Conservation (phyloP, 306 rosid genomes). For the Ormosia semicastrata region DNA sequence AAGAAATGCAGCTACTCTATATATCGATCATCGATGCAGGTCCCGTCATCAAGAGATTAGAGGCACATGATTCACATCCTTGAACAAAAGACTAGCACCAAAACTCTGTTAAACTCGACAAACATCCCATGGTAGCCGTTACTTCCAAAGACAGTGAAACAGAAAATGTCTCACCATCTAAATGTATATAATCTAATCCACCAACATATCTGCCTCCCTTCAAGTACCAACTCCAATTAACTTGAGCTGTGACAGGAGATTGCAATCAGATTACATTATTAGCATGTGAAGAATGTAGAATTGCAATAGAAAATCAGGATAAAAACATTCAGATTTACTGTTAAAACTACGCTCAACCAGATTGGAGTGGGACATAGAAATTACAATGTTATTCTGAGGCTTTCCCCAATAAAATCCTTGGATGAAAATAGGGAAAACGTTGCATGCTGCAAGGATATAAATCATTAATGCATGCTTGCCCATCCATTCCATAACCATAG, state of each 20-base stretch:
- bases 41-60: slow-evolving; percentile 15
- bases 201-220: slow-evolving; percentile 12
- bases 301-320: neutral
- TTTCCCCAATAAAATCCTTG: slow-evolving; percentile 81
- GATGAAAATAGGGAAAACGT: slow-evolving; percentile 72
- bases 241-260: slow-evolving; percentile 45
- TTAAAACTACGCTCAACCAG: neutral
- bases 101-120: neutral
- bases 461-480: slow-evolving; percentile 90
- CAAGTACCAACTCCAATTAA: slow-evolving; percentile 61
- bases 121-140: neutral
- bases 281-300: neutral
- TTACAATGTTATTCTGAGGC: slow-evolving; percentile 85
- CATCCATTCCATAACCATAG: slow-evolving; percentile 76
- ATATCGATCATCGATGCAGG: slow-evolving; percentile 33
- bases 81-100: slow-evolving; percentile 19
- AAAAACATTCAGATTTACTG: neutral
- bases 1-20: slow-evolving; percentile 27
- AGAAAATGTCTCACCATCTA: slow-evolving; percentile 18
- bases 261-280: neutral
- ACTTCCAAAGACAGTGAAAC: neutral
- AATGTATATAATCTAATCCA: neutral
- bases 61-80: slow-evolving; percentile 23
- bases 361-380: neutral
- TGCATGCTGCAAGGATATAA: slow-evolving; percentile 78